Evolutionary conservation across 2,329 filamentous ascomycete species (phyloP), one percentile per base, ranked within the genome.

Genomic region (Fusarium luffae): DNA sequence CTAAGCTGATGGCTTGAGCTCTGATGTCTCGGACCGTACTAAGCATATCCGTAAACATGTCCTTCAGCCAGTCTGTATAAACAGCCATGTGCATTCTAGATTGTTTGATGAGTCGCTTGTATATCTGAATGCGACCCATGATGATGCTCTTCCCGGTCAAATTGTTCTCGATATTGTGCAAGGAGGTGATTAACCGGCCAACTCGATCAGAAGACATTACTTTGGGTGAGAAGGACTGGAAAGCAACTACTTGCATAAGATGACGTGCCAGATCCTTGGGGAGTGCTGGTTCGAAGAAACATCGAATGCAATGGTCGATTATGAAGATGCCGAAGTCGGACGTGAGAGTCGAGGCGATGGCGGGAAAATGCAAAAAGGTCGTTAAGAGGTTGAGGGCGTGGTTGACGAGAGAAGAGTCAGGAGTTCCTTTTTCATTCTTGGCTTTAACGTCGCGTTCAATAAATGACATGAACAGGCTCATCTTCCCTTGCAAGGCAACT

Each of bases 311-410:
- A 69, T 94, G 90, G 60, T 98, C 94, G 41, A 97, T 81, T 55
- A 98, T 85, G 77, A 93, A 96, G 18, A 88, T 79, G 55, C 89
- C 90, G 77, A 97, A 97, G 28, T 97, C 93, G 57, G 90, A 89
- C 14, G 92, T 86, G 43, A 98, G 84, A 18, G 88, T 86, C 2
- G 88, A 86, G 7, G 90, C 88, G 51, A 95, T 88, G n/a, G 89
- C 87, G 7, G 88, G 85, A 63, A 93, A 91, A 78, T 91, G 90
- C 6, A 97, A 85, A 60, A 98, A 90, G 4, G 90, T 92, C 62
- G 89, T 88, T 23, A 96, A 86, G 7, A 98, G 83, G 63, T 90
- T 93, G 55, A 97, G 82, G 5, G 94, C 92, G 71, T 97, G 92
- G 54, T 90, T 91, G 49, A 90, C 86, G 14, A 98, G 85, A 46